phyloP scores from a whole-genome alignment of 169 alveolate species.

The Plasmodium berghei region DNA sequence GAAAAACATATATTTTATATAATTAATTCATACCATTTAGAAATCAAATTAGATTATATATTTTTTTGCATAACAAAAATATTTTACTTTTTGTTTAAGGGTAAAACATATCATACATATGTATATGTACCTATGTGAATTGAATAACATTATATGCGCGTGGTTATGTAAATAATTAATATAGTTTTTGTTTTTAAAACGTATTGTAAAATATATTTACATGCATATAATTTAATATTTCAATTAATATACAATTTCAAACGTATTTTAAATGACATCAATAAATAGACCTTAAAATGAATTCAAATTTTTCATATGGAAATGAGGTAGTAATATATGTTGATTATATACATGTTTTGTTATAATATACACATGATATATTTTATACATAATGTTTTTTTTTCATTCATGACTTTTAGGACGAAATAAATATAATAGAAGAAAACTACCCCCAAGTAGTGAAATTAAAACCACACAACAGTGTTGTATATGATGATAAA shows the following conservation, averaged over 20 bases:
- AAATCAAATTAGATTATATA: too few species aligned
- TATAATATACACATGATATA: constrained; percentile 6
- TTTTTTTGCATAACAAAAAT: too few species aligned
- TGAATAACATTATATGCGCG: neutral
- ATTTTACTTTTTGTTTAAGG: too few species aligned
- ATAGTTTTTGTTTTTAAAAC: neutral
- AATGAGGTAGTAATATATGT: constrained; percentile 15
- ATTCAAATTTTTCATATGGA: constrained; percentile 27
- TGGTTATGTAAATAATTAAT: neutral
- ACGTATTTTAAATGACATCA: constrained; percentile 45
- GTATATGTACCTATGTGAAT: neutral
- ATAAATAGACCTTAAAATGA: constrained; percentile 18
- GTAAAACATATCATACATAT: neutral
- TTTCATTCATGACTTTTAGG: neutral
- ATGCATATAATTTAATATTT: constrained; percentile 1
- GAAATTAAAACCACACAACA: constrained; percentile 21
- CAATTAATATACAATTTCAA: constrained; percentile 6
- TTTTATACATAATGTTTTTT: neutral
- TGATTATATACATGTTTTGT: neutral
- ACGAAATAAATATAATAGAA: constrained; percentile 24
- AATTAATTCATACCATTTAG: too few species aligned
- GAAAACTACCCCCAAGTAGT: constrained; percentile 16
- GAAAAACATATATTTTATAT: too few species aligned
- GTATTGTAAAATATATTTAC: neutral
- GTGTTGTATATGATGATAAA: neutral